Base-by-base conservation (phyloP, 306 rosid species). In the Pterocarpus macrocarpus region DNA sequence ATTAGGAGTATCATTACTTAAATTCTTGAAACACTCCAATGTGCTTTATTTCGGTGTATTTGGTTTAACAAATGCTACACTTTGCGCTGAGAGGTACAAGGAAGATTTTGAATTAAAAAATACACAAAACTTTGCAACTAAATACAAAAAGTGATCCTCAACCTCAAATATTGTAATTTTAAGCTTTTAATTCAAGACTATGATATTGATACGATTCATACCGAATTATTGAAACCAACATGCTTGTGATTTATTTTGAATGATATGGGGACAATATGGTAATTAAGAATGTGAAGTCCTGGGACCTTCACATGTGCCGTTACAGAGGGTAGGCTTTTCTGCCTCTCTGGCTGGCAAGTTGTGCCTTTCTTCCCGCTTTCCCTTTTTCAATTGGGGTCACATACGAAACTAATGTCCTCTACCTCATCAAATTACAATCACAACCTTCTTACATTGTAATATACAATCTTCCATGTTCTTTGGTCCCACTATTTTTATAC, bases 261-360 rank as follows among this genome's bases (percentile, higher is more conserved):
- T 63, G 55, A 57, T 28, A 8, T 1, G 56, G 71, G 95, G 97
- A 83, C 75, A 81, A 30, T 7, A 62, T 72, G 15, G 88, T 88
- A 75, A 88, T 57, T 4, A 17, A 32, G 49, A 13, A n/a, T 4
- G 73, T 62, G 70, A 81, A 84, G 85, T 81, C 85, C 87, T 43
- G 91, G 91, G 91, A 86, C 81, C 80, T 85, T 85, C 88, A 45
- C 96, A 92, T 92, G 98, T 90, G 92, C 87, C 89, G 80, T 89
- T 80, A 86, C 91, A 88, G 94, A 86, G 15, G 88, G 85, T 94
- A 89, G 90, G 90, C 94, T 94, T 90, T 90, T 82, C 49, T 69
- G 77, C 82, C 86, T 75, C 66, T 64, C 77, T 81, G 88, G 90
- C 92, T 83, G 72, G 87, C 94, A 81, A 88, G 82, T 80, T 68